Evolutionary conservation across 2,329 filamentous ascomycete species (phyloP).

Genomic region (Penicillium hesseltinei): DNA sequence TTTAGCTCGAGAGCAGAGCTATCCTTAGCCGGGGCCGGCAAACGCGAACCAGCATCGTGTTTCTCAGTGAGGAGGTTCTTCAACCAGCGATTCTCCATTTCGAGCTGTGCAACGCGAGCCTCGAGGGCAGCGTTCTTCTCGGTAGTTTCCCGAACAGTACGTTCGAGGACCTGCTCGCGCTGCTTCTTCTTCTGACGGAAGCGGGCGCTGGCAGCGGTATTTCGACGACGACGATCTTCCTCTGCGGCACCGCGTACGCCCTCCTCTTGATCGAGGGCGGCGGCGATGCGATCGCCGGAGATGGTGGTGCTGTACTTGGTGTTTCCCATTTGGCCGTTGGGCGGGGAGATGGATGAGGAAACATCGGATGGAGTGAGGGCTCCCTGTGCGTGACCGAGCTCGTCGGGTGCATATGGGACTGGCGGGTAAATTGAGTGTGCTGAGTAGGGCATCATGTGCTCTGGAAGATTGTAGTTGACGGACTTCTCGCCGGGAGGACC

Average conservation of each 20-base stretch:
- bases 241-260: constrained; percentile 72
- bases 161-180: constrained; percentile 80
- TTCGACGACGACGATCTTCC: constrained; percentile 85
- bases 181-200: constrained; percentile 97
- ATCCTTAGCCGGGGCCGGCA: constrained; percentile 27
- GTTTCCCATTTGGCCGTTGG: constrained; percentile 41
- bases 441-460: constrained; percentile 41
- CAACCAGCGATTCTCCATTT: constrained; percentile 79
- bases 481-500: constrained; percentile 33
- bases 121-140: constrained; percentile 75
- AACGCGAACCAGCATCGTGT: constrained; percentile 51
- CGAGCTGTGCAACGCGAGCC: constrained; percentile 70
- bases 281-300: constrained; percentile 41
- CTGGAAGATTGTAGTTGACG: constrained; percentile 40
- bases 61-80: constrained; percentile 80
- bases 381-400: constrained; percentile 36
- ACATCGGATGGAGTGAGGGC: constrained; percentile 43
- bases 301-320: constrained; percentile 42
- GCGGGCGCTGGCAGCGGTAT: constrained; percentile 82
- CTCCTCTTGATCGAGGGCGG: constrained; percentile 63
- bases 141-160: constrained; percentile 76
- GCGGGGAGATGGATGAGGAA: constrained; percentile 43
- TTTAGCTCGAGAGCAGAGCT: constrained; percentile 22
- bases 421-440: constrained; percentile 40
- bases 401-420: constrained; percentile 39